Percentiles rank a stretch among this genome's conserved stretches.
Conservation (phyloP, 345 rosid genomes). For the Isatis tinctoria region DNA sequence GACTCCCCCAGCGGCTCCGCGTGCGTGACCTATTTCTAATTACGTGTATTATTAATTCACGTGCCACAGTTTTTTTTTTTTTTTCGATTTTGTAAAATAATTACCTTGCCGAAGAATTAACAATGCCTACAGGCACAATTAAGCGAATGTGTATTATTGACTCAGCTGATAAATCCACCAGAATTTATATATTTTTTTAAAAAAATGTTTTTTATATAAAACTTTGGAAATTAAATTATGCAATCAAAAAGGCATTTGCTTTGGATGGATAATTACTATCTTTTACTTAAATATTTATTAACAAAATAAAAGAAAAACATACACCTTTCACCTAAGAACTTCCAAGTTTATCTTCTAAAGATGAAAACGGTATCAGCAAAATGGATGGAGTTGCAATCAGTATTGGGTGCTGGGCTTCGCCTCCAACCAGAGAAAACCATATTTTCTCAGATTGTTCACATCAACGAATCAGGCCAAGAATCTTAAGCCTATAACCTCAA, state of each 20-base stretch:
- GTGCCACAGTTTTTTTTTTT: background rate
- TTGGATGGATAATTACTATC: background rate
- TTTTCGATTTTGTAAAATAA: no score
- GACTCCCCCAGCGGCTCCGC: background rate
- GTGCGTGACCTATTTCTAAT: background rate
- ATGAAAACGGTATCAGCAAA: no score
- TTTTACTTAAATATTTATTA: no score
- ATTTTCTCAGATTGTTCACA: background rate
- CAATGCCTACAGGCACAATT: background rate
- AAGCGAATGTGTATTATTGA: background rate
- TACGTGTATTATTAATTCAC: background rate
- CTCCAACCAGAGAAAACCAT: background rate
- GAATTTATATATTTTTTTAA: background rate
- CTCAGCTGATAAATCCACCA: background rate
- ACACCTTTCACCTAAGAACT: background rate
- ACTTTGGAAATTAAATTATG: no score
- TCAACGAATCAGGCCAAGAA: background rate
- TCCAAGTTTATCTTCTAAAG: no score
- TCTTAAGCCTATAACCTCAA: background rate
- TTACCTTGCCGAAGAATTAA: no score
- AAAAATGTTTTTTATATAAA: no score
- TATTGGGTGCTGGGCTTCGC: no score
- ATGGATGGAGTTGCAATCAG: no score
- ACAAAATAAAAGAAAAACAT: no score
- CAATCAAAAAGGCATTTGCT: background rate